Evolutionary conservation across 345 rosid species (phyloP), one percentile per base, ranked within the genome.

Genomic region (Euphorbia pulcherrima): DNA sequence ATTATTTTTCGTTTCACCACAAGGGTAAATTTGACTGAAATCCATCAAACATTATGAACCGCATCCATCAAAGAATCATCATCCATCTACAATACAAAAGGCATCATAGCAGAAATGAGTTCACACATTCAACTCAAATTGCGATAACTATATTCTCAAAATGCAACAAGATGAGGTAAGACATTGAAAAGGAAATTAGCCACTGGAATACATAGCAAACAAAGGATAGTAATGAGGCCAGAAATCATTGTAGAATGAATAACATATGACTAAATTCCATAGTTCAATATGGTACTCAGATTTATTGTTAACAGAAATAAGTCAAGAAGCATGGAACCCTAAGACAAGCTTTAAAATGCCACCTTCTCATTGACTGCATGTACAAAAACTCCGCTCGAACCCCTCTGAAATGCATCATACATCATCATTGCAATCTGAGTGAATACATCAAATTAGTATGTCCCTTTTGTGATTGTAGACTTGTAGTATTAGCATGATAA

Each of bases 401-500:
- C 79, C 79, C 79, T 78, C 78, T 48, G 77, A 85, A 65, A 83
- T 79, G 82, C 92, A 92, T 90, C 92, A 92, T 88, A 88, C 94
- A 88, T 86, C 96, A 84, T 92, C 98, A 84, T 83, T 89, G 96
- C 94, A 90, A 90, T 87, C 96, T 88, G 98, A 83, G 84, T 77
- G 83, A 83, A 88, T 78, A 85, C 77, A 80, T 76, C 75, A 68
- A 70, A 83, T 85, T 78, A 84, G 88, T 80, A 66, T 73, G 72
- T 60, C 68, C 63, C 75, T 67, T 72, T 55, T 56, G 63, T 52
- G 65, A 26, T 70, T 65, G 50, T n/a, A n/a, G n/a, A n/a, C n/a
- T n/a, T n/a, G n/a, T n/a, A n/a, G n/a, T 27, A 60, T 28, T 60
- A 62, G 53, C 55, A 82, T 44, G 67, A 65, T 54, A 70, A 77